Percentiles rank a stretch among this genome's conserved stretches.
Conservation (phyloP, 495 filamentous ascomycete genomes). For the Aspergillus carlsbadensis region DNA sequence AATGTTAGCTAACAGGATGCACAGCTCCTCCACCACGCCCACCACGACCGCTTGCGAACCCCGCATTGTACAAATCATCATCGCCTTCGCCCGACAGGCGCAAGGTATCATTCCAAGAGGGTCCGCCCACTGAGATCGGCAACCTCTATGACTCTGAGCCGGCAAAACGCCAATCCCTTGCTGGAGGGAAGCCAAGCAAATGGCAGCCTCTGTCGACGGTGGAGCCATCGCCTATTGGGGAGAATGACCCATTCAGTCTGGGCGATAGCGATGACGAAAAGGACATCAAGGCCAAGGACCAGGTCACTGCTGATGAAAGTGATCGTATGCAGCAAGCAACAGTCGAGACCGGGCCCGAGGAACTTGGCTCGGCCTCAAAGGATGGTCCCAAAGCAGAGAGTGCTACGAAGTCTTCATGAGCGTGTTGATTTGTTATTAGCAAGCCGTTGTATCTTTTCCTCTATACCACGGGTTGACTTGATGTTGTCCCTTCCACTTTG, state of each 20-base stretch:
- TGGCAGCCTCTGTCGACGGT: constrained; percentile 93
- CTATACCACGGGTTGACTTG: neutral
- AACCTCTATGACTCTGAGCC: constrained; percentile 67
- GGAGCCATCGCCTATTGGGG: constrained; percentile 81
- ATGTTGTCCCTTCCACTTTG: neutral
- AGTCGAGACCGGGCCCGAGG: constrained; percentile 51
- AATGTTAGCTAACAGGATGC: neutral
- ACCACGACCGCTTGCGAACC: constrained; percentile 69
- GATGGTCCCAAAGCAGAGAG: constrained; percentile 28
- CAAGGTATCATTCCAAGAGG: constrained; percentile 78
- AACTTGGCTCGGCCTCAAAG: constrained; percentile 29
- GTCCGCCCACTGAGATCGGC: constrained; percentile 71
- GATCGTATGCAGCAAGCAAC: constrained; percentile 72
- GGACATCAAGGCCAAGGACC: constrained; percentile 67
- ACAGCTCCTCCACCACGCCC: constrained; percentile 52
- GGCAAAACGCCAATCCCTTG: constrained; percentile 39
- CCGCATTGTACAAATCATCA: constrained; percentile 72
- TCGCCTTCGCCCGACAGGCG: constrained; percentile 63
- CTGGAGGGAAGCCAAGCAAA: constrained; percentile 73
- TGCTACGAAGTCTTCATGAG: constrained; percentile 28
- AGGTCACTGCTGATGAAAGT: constrained; percentile 59
- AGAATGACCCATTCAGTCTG: constrained; percentile 94
- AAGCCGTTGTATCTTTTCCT: constrained; percentile 2
- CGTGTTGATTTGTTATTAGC: neutral
- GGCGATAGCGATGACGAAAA: constrained; percentile 96